Base-by-base conservation (phyloP, 176 grass and related monocot species). In the Avena eriantha region DNA sequence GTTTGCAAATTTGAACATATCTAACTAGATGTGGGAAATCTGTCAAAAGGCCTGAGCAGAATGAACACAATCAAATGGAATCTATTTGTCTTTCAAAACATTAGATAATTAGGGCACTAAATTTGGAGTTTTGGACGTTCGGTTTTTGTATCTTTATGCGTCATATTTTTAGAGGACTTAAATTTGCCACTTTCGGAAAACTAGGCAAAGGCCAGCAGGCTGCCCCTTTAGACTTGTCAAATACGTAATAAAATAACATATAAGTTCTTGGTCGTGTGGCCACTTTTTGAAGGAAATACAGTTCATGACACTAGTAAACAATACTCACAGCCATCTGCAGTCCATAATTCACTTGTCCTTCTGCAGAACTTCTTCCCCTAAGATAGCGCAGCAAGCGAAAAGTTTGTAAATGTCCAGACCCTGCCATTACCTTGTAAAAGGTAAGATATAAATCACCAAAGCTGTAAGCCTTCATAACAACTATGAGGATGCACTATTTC, bases 301-400 rank as follows among this genome's bases (percentile, higher is more conserved):
- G 46, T 74, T 41, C 50, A 84, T 74, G 36, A 58, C 22, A 83
- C 34, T 69, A 69, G 33, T 70, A 50, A 65, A 66, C 0, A 33
- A 86, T 81, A 92, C 93, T 91, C 88, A 98, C 93, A 35, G 92
- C 86, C 92, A 98, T 98, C 89, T 98, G 96, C 71, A 95, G 90
- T 72, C 96, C 96, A 91, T 95, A 98, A 91, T 95, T 94, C 83
- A 98, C 88, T 86, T 98, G 96, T 29, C 96, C 96, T 86, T 98
- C 96, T 65, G 92, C 86, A 55, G 96, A 95, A 88, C 90, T 91
- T 91, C 96, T 91, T 83, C 92, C 89, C 68, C 96, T 92, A 80
- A 98, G 93, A 86, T 98, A 98, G 53, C 96, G 91, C 47, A 98
- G 77, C 51, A 98, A 83, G 64, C 96, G 91, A 76, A 98, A 98